Evolutionary conservation across 345 rosid species (phyloP), one percentile per base, ranked within the genome.

Genomic region (Gossypium anomalum): DNA sequence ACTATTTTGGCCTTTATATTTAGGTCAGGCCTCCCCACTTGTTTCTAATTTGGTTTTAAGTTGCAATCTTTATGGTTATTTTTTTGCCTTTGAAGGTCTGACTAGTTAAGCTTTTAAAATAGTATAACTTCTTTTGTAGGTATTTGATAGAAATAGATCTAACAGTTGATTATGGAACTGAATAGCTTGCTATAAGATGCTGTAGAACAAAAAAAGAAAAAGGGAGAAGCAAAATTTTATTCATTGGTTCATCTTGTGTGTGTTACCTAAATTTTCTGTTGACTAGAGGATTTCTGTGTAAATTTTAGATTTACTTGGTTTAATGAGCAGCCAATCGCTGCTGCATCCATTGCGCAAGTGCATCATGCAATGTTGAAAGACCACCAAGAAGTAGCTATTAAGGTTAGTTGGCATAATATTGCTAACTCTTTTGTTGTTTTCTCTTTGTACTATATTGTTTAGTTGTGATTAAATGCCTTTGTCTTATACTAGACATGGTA

Each of bases 341-440:
- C 98, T 72, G 98, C 98, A 56, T 94, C 98, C 67, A 92, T 94
- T 83, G 97, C 97, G 56, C 98, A 94, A 84, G 98, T 92, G 45
- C 98, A 94, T 79, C 94, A 23, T 67, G 98, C 97, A 1, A 71
- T 85, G 43, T 74, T 90, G 76, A 90, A 81, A 78, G 78, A 90
- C 76, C 56, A 73, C 80, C 89, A 85, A 75, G 92, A 87, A 83
- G 97, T 92, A 74, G 98, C 93, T 53, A 73, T 94, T 41, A 94
- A 94, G 98, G 98, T 93, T 75, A 15, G 82, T 67, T 16, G 20
- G 23, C 55, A 51, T 49, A 70, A 34, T 19, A 52, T 65, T 13
- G 15, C 51, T 78, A 47, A 73, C n/a, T 38, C 2, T 12, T 74
- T 65, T 17, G 20, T 49, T 27, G 5, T 44, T 17, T 16, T 57